Evolutionary conservation across 768 basidiomycete genomes (phyloP), one percentile per base, ranked within the genome.

Genomic region (Lactarius vividus): DNA sequence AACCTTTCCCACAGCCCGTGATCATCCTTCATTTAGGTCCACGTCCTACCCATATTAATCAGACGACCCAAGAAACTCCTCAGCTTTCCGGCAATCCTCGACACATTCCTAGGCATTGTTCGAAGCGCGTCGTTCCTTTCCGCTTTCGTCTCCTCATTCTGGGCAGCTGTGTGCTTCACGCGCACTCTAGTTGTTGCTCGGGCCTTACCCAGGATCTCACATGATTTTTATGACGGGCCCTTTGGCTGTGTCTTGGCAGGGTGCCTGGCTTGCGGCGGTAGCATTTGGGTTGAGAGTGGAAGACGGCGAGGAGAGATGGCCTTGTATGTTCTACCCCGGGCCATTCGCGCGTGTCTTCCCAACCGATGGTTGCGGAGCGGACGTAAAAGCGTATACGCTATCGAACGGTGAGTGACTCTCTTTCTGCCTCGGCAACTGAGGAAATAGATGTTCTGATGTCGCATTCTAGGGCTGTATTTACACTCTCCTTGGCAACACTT

Each of bases 221-320:
- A 93, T 69, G 83, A 93, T 64, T 84, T 88, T 65, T 91, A 88
- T 85, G 91, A 93, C 71, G 89, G 91, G 0, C 88, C 91, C 1
- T 82, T 80, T 63, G 91, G 91, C 0, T 83, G 87, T 66, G 76
- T 88, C 35, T 75, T 92, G 65, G 82, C 79, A 4, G 91, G 88
- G 26, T 88, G 87, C 66, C 73, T 93, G 52, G 76, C 82, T 20
- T 92, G 91, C 67, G 91, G 91, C 4, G 78, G 81, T 63, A 91
- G 89, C 62, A 91, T 93, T 52, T 91, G 86, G 85, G 82, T 92
- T 31, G 91, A 93, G 72, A 85, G 87, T 65, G 86, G 85, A 2
- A 78, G 79, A 62, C 77, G 91, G 68, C 78, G 91, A 60, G 89
- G 89, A 5, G 91, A 93, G 76, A 89, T 93, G 78, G 86, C 89